Conservation (phyloP, 805 yeast genomes). For the Huiozyma sinensis region DNA sequence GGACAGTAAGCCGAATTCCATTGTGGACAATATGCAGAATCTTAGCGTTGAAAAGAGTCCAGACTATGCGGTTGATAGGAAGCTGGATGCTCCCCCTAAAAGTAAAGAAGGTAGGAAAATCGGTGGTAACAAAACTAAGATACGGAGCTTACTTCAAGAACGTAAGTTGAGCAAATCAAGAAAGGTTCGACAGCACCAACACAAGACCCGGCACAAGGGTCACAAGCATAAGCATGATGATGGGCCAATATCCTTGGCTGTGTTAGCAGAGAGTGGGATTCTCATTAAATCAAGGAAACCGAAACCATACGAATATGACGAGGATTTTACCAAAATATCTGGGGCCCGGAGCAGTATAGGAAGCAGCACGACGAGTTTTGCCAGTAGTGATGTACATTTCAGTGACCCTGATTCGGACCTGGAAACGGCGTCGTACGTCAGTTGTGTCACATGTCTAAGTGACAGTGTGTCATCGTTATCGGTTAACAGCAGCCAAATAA, state of each 20-base stretch:
- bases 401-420: constrained; percentile 6
- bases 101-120: too few relatives aligned
- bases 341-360: constrained; percentile 5
- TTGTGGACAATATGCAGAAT: too few relatives aligned
- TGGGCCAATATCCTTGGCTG: constrained; percentile 17
- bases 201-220: neutral
- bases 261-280: constrained; percentile 28
- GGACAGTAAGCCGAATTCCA: too few relatives aligned
- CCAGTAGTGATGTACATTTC: constrained; percentile 2
- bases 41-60: too few relatives aligned
- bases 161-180: neutral
- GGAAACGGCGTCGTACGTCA: constrained; percentile 27
- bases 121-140: too few relatives aligned
- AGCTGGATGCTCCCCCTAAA: too few relatives aligned
- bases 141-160: too few relatives aligned
- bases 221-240: constrained; percentile 2
- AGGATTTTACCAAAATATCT: neutral
- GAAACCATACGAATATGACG: constrained; percentile 3
- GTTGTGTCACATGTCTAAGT: constrained; percentile 29
- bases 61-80: too few relatives aligned
- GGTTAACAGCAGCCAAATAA: neutral
- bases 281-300: constrained; percentile 20
- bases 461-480: constrained; percentile 6
- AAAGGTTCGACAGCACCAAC: neutral
- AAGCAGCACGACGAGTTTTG: constrained; percentile 9